Evolutionary conservation across 2,329 filamentous ascomycete species (phyloP).

Genomic region (Alternaria infectoria): DNA sequence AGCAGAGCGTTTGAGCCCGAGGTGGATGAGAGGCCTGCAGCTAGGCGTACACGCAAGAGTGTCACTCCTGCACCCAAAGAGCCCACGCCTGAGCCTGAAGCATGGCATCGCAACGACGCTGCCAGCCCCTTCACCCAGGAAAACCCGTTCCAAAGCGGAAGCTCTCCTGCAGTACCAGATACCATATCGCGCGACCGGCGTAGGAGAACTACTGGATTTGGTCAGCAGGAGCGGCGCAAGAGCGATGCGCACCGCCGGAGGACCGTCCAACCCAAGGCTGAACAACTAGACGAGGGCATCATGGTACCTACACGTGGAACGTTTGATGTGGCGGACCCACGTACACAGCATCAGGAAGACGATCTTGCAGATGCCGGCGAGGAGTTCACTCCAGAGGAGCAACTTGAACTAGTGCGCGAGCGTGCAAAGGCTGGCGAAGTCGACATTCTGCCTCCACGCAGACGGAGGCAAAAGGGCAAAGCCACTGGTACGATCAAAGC

Average conservation of each 20-base stretch:
- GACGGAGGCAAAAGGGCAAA: conserved; percentile 41
- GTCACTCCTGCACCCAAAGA: conserved; percentile 52
- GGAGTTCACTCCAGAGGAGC: conserved; percentile 92
- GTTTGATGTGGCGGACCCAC: conserved; percentile 63
- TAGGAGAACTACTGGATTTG: conserved; percentile 58
- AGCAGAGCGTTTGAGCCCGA: conserved; percentile 48
- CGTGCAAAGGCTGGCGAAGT: conserved; percentile 63
- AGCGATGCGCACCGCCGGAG: conserved; percentile 52
- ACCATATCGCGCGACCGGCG: conserved; percentile 53
- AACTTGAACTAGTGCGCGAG: conserved; percentile 75
- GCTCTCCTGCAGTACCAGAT: conserved; percentile 63
- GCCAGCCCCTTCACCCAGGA: conserved; percentile 81
- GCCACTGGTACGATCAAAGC: conserved; percentile 62
- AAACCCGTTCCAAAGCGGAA: conserved; percentile 91
- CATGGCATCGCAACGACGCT: conserved; percentile 50
- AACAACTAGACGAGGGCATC: conserved; percentile 60
- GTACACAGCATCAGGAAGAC: conserved; percentile 47
- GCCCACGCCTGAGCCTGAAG: conserved; percentile 58
- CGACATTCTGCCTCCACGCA: conserved; percentile 54
- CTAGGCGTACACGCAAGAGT: conserved; percentile 48
- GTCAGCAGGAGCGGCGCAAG: conserved; percentile 50
- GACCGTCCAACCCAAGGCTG: conserved; percentile 50
- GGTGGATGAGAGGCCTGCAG: conserved; percentile 39
- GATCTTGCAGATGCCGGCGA: conserved; percentile 73
- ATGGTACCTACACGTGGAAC: conserved; percentile 63